Base-by-base conservation (phyloP, 257 asterid genomes). In the Nicotiana sylvestris region DNA sequence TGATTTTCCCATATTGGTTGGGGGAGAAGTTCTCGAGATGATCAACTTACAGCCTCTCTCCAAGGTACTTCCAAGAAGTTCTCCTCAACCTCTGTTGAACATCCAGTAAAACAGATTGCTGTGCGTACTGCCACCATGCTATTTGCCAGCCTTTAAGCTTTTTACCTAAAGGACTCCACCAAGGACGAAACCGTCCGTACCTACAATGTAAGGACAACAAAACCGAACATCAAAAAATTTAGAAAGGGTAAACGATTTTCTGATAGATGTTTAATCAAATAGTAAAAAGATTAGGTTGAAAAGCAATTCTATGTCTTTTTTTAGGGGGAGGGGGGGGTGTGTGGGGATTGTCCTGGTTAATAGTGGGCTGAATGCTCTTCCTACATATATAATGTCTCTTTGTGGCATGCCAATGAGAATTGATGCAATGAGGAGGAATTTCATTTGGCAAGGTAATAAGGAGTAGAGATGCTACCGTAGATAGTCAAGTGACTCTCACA, bases 51-150 rank as follows among this genome's bases (percentile, higher is more conserved):
- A 96, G 92, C 79, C 97, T 93, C 87, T 90, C 97, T 85, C 98
- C 98, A 70, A 96, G 88, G 91, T 91, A 94, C 84, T 93, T 94
- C 97, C 97, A 96, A 78, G 99, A 96, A 69, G 97, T 96, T 87
- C 88, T 94, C 86, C 85, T 92, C 94, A 94, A 82, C 87, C 89
- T 92, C 87, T 90, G 89, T 81, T 85, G 94, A 83, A 96, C 97
- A 87, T 96, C 98, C 77, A 92, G 89, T 81, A 94, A 92, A 88
- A 94, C 91, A 86, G 98, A 90, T 84, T 91, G 87, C 78, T 94
- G 97, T 77, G 99, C 98, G 83, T 96, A 96, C 81, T 88, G 93
- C 99, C 99, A 96, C 99, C 99, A 96, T 46, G 93, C 93, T 83
- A 87, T 90, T 86, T 94, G 93, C 99, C 99, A 96, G 84, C 99